phyloP scores from a whole-genome alignment of 176 grass and related monocot species.

The maize (Zea mays) region Zm-B73-REFERENCE-NAM-5.0 NC_050102.1:143740001-143740500 shows the following conservation, averaged over 20 bases:
- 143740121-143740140: constrained; percentile 34
- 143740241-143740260: constrained; percentile 23
- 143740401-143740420: not conserved
- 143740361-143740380: not conserved
- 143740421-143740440: not conserved
- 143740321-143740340: not conserved
- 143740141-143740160: not conserved
- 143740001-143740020: not conserved
- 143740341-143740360: not conserved
- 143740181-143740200: constrained; percentile 34
- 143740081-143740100: constrained; percentile 41
- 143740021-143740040: not conserved
- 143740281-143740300: not conserved
- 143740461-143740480: no score
- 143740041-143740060: constrained; percentile 48
- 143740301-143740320: not conserved
- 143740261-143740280: constrained; percentile 24
- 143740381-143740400: constrained; percentile 54
- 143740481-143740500: no score
- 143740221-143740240: constrained; percentile 7
- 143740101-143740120: constrained; percentile 39
- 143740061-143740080: constrained; percentile 47
- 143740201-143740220: constrained; percentile 37
- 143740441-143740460: not conserved
- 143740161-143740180: constrained; percentile 43